A percentile compares a stretch with the other conserved stretches of the same genome.
These are phyloP conservation scores for Candida silvatica DNA, from an alignment of 805 yeast genomes.

Conservation along the genomic window DNA sequence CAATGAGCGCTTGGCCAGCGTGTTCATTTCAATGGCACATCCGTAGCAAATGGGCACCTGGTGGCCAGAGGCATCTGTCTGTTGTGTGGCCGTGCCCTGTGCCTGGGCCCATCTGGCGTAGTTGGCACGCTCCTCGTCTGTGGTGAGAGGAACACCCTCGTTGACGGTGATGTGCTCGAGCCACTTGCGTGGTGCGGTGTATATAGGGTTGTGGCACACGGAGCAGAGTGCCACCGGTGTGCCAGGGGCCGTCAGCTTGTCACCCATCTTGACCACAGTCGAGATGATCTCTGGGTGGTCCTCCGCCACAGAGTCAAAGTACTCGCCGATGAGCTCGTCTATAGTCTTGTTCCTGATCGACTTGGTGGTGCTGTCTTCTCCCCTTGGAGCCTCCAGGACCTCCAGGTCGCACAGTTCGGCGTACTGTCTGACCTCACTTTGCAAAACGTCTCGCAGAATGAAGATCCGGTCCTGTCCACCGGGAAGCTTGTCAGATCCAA, in stretches of 20 bases:
- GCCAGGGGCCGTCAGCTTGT: constrained; percentile 52
- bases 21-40: constrained; percentile 57
- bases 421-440: constrained; percentile 58
- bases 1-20: constrained; percentile 14
- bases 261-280: constrained; percentile 86
- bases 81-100: background rate
- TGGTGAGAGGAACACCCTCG: constrained; percentile 39
- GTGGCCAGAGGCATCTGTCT: constrained; percentile 5
- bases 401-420: constrained; percentile 31
- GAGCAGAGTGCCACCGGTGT: constrained; percentile 30
- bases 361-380: constrained; percentile 21
- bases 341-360: constrained; percentile 71
- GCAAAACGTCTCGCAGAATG: constrained; percentile 68
- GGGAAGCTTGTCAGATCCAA: constrained; percentile 33
- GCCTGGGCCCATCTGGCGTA: constrained; percentile 13
- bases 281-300: constrained; percentile 86
- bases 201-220: constrained; percentile 48
- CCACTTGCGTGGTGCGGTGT: constrained; percentile 58
- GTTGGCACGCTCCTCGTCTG: constrained; percentile 31
- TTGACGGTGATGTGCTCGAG: constrained; percentile 57
- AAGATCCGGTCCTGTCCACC: constrained; percentile 29
- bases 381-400: constrained; percentile 18
- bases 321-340: constrained; percentile 66
- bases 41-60: constrained; percentile 59
- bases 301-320: constrained; percentile 62